A percentile compares a stretch with the other conserved stretches of the same genome.
These are phyloP conservation scores for Periconia digitata DNA, from an alignment of 2,329 filamentous ascomycete species.

Conservation along the genomic window DNA sequence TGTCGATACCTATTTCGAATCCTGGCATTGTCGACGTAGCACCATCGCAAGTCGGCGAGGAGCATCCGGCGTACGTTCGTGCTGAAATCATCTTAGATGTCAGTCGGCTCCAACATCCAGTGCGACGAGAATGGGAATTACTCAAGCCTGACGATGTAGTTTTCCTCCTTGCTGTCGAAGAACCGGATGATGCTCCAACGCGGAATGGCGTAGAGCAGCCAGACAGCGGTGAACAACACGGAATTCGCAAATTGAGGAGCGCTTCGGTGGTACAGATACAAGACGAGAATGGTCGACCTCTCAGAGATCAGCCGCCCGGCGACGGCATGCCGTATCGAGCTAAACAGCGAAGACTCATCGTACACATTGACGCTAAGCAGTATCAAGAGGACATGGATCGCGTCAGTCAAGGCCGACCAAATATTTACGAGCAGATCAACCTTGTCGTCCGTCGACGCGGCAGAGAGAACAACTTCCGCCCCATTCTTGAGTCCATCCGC, in stretches of 20 bases:
- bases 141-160: slow-evolving; percentile 85
- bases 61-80: slow-evolving; percentile 79
- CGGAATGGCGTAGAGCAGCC: slow-evolving; percentile 56
- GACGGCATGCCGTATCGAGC: slow-evolving; percentile 64
- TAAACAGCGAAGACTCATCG: slow-evolving; percentile 68
- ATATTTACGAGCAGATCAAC: slow-evolving; percentile 84
- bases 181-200: slow-evolving; percentile 54
- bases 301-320: slow-evolving; percentile 65
- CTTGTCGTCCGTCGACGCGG: slow-evolving; percentile 79
- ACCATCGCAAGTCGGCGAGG: slow-evolving; percentile 79
- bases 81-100: slow-evolving; percentile 87
- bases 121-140: slow-evolving; percentile 87
- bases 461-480: slow-evolving; percentile 96
- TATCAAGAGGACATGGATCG: slow-evolving; percentile 77
- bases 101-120: slow-evolving; percentile 71
- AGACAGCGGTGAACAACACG: slow-evolving; percentile 62
- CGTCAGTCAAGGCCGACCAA: slow-evolving; percentile 65
- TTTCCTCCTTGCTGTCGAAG: slow-evolving; percentile 78
- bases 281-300: slow-evolving; percentile 77
- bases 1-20: slow-evolving; percentile 85
- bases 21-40: slow-evolving; percentile 85
- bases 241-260: slow-evolving; percentile 71
- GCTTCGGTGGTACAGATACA: slow-evolving; percentile 85
- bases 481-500: slow-evolving; percentile 88
- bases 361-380: slow-evolving; percentile 77